Percentiles rank a stretch among this genome's conserved stretches.
Conservation (phyloP, 257 asterid genomes). For the Verbena officinalis region DNA sequence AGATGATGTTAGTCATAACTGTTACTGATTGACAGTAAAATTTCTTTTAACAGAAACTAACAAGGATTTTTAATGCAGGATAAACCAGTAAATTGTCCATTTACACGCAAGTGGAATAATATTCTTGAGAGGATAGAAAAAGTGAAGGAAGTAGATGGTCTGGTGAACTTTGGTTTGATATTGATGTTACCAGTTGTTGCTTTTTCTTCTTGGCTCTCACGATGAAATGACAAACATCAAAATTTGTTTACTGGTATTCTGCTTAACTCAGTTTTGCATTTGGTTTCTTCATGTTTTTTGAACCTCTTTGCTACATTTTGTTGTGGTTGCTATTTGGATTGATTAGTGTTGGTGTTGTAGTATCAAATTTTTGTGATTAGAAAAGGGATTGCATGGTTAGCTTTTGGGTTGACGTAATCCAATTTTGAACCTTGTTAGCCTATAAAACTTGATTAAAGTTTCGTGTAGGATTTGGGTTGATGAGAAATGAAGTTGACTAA, state of each 20-base stretch:
- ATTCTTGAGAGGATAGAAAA: slow-evolving; percentile 52
- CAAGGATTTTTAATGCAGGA: slow-evolving; percentile 43
- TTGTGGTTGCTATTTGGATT: neutral
- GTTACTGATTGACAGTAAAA: neutral
- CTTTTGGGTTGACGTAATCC: neutral
- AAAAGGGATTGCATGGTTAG: neutral
- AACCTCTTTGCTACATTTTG: neutral
- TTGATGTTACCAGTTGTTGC: slow-evolving; percentile 65
- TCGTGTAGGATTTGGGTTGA: neutral
- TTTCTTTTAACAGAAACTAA: slow-evolving; percentile 21
- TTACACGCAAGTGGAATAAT: slow-evolving; percentile 58
- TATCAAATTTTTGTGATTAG: no score
- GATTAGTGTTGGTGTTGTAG: neutral
- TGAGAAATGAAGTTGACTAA: neutral
- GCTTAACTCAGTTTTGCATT: neutral
- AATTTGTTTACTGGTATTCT: neutral
- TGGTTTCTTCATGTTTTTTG: neutral
- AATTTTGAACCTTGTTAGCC: no score
- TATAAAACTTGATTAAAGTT: no score
- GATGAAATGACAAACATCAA: slow-evolving; percentile 44
- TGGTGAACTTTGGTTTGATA: slow-evolving; percentile 68
- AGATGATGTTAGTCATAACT: neutral
- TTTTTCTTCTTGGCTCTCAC: slow-evolving; percentile 69
- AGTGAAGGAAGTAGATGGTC: slow-evolving; percentile 48
- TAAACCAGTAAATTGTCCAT: slow-evolving; percentile 60